Conservation (phyloP, 1,284 basidiomycete genomes). For the Coriolopsis trogii region DNA sequence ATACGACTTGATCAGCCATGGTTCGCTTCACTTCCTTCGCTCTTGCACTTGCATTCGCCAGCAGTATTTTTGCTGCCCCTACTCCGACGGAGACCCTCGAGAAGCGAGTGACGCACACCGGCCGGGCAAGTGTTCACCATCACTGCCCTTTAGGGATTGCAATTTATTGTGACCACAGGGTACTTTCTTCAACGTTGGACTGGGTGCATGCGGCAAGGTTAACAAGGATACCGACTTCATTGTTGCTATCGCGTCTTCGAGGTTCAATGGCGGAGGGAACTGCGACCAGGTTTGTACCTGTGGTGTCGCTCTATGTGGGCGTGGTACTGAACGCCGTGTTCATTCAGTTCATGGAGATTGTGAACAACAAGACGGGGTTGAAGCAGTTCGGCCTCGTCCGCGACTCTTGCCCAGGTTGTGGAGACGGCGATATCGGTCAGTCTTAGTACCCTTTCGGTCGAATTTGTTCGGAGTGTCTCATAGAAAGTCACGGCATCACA, state of each 20-base stretch:
- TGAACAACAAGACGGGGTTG: conserved; percentile 34
- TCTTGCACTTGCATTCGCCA: conserved; percentile 39
- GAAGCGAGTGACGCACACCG: conserved; percentile 48
- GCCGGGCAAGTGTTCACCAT: conserved; percentile 38
- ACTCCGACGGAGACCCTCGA: conserved; percentile 50
- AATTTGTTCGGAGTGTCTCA: too few species aligned
- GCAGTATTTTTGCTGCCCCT: conserved; percentile 41
- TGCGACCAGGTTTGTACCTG: conserved; percentile 37
- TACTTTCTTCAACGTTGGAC: conserved; percentile 43
- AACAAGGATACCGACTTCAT: conserved; percentile 38
- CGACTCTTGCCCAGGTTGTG: conserved; percentile 38
- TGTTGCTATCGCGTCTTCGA: conserved; percentile 38
- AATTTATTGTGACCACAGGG: conserved; percentile 31
- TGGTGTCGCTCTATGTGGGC: not conserved
- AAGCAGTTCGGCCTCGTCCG: conserved; percentile 32
- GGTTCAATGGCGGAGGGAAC: conserved; percentile 36
- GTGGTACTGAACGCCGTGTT: not conserved
- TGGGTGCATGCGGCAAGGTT: conserved; percentile 42
- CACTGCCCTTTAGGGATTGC: not conserved
- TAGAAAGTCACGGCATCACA: too few species aligned
- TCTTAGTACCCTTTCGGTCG: not conserved
- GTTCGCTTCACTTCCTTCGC: conserved; percentile 13
- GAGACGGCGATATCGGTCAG: conserved; percentile 35
- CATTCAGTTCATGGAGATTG: conserved; percentile 31
- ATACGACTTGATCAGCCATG: conserved; percentile 5